Evolutionary conservation across 805 yeast species (phyloP).

Genomic region (Ogataea corticis): DNA sequence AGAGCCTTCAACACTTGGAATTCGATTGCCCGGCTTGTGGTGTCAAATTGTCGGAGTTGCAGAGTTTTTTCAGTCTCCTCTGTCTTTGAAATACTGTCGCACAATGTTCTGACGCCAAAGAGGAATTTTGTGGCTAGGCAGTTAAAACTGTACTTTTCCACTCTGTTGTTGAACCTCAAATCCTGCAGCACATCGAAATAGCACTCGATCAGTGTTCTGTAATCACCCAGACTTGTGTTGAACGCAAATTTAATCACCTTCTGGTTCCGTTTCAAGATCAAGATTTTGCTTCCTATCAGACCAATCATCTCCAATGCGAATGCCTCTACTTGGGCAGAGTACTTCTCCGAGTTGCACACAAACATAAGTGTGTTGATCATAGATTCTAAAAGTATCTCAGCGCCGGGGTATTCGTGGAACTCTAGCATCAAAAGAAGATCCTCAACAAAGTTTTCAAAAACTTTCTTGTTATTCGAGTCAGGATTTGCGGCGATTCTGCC

Average conservation of each 20-base stretch:
- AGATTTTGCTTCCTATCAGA: slow-evolving; percentile 51
- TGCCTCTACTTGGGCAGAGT: slow-evolving; percentile 45
- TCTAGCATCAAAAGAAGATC: slow-evolving; percentile 54
- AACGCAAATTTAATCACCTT: slow-evolving; percentile 5
- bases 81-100: neutral
- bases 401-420: slow-evolving; percentile 63
- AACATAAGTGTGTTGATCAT: slow-evolving; percentile 45
- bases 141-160: slow-evolving; percentile 3
- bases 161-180: slow-evolving; percentile 6
- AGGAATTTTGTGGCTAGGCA: slow-evolving; percentile 14
- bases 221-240: slow-evolving; percentile 10
- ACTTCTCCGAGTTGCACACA: slow-evolving; percentile 40
- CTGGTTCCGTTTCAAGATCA: slow-evolving; percentile 32
- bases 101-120: slow-evolving; percentile 5
- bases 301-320: slow-evolving; percentile 64
- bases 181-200: slow-evolving; percentile 10
- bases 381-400: slow-evolving; percentile 50
- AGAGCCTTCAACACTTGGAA: slow-evolving; percentile 5
- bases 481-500: slow-evolving; percentile 35
- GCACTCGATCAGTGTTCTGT: slow-evolving; percentile 2
- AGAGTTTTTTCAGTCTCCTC: neutral
- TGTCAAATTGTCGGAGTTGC: neutral
- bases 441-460: slow-evolving; percentile 53
- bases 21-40: neutral
- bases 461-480: slow-evolving; percentile 33